Evolutionary conservation across 371 early-diverging fungal species (phyloP), one percentile per base, ranked within the genome.

Genomic region (Encephalitozoon intestinalis): DNA sequence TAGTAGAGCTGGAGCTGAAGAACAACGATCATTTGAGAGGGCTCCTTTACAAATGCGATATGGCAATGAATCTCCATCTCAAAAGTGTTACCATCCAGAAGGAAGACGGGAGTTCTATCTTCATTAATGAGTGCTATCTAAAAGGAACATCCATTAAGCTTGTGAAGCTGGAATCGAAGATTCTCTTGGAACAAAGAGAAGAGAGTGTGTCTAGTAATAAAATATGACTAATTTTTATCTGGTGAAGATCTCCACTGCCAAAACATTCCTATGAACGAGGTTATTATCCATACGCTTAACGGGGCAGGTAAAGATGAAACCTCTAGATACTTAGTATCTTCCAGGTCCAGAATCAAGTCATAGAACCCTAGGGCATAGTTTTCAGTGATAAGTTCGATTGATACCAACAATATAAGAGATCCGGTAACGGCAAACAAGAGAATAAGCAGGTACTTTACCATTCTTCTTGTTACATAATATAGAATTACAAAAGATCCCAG

Each of bases 31-130:
- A 54, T 31, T 68, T 81, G 28, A 63, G 52, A 67, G 86, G 86
- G 5, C 58, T 30, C 8, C 67, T 84, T 7, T 50, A 76, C 15
- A 79, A 78, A 51, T 84, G 86, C 65, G 86, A 86, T 54, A 65
- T 84, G 63, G 76, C 73, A 18, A 86, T 86, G 86, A 86, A 86
- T 54, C 44, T 84, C 9, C 79, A 83, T 54, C 34, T 86, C 26
- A 75, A 67, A 25, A 81, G 81, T 76, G 78, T 67, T 9, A 70
- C 34, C 51, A 49, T 69, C 26, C 39, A 79, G 75, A 63, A 69
- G 49, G 44, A 52, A 15, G 67, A 65, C 26, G 69, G 76, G 52
- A 58, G 40, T 9, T 43, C 18, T 1, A 28, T 64, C 9, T 69
- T 63, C 40, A 54, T 66, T 26, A 72, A 72, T 30, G 80, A 84